Percentiles rank a stretch among this genome's conserved stretches.
These are phyloP conservation scores for Neckera pumila DNA, from an alignment of 225 moss, liverwort and hornwort species.

Conservation along the genomic window DNA sequence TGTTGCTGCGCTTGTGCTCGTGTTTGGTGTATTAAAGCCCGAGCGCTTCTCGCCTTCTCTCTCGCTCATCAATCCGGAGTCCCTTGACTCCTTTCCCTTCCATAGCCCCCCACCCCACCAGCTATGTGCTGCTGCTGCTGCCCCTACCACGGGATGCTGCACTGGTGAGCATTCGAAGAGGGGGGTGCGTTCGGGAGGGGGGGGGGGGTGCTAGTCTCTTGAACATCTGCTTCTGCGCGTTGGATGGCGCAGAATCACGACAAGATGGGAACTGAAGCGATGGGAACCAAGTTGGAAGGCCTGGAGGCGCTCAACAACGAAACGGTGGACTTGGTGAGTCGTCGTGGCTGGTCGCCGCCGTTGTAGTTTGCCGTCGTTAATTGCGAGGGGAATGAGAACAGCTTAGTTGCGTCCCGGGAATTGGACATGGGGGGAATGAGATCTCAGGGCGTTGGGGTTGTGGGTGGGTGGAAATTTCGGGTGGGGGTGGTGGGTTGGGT, in stretches of 20 bases:
- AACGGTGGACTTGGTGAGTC: conserved; percentile 31
- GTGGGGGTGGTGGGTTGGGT: neutral
- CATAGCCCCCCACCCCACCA: neutral
- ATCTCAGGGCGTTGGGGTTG: neutral
- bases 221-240: neutral
- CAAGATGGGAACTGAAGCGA: neutral
- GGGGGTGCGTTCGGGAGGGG: neutral
- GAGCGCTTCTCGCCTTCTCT: neutral
- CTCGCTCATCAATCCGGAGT: neutral
- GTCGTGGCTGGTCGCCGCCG: neutral
- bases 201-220: neutral
- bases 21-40: neutral
- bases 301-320: conserved; percentile 34
- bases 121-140: neutral
- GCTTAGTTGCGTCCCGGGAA: neutral
- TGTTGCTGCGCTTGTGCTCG: neutral
- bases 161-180: neutral
- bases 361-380: neutral
- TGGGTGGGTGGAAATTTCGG: neutral
- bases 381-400: neutral
- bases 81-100: neutral
- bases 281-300: conserved; percentile 11
- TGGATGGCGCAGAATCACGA: conserved; percentile 12
- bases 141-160: neutral
- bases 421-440: neutral